Percentiles rank a stretch among this genome's conserved stretches.
These are phyloP conservation scores for Fusarium nanum DNA, from an alignment of 2,329 filamentous ascomycete species.

Conservation along the genomic window DNA sequence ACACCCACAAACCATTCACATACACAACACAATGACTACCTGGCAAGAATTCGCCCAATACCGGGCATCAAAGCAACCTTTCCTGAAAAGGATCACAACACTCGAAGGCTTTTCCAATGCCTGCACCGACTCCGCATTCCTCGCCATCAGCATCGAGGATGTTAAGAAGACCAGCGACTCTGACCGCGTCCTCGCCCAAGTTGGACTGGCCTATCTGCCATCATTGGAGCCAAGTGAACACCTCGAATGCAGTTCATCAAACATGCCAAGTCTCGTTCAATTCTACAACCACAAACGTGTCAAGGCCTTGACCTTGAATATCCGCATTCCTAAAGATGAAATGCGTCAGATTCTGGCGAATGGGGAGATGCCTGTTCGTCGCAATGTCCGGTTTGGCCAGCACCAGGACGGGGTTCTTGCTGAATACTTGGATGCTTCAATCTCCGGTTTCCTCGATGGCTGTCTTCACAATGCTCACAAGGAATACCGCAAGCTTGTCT, in stretches of 20 bases:
- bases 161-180: background rate
- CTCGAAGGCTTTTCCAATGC: too few relatives aligned
- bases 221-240: background rate
- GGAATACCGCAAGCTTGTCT: background rate
- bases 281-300: constrained; percentile 4
- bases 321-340: too few relatives aligned
- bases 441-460: constrained; percentile 16
- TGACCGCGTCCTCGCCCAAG: constrained; percentile 32
- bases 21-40: too few relatives aligned
- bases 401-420: too few relatives aligned
- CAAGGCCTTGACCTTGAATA: background rate
- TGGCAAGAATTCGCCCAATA: too few relatives aligned
- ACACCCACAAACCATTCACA: too few relatives aligned
- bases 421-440: background rate
- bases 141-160: background rate
- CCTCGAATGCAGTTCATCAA: background rate
- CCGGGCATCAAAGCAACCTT: too few relatives aligned
- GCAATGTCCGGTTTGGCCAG: too few relatives aligned
- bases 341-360: too few relatives aligned
- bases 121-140: background rate
- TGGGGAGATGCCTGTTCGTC: too few relatives aligned
- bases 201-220: constrained; percentile 25
- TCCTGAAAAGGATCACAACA: too few relatives aligned
- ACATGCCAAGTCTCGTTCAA: background rate
- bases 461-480: background rate